These are phyloP conservation scores for Urochloa ruziziensis DNA, from an alignment of 176 grass and related monocot species.

Conservation along the genomic window DNA sequence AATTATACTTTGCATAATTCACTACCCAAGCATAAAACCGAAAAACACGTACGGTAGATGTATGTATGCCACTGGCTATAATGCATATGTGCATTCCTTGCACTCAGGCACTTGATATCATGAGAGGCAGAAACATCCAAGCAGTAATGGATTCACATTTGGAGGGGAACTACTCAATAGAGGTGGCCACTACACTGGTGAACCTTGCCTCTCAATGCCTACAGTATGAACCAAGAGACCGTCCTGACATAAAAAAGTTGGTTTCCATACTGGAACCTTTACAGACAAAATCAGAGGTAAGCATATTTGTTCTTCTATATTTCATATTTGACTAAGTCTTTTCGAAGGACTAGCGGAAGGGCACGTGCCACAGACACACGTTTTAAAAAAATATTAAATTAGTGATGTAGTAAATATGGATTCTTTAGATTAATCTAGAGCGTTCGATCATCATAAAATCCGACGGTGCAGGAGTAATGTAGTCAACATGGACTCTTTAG, in stretches of 20 bases:
- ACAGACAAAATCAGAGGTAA: constrained; percentile 80
- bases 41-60: neutral
- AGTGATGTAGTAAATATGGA: no score
- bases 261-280: constrained; percentile 69
- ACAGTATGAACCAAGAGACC: constrained; percentile 83
- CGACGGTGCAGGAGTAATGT: no score
- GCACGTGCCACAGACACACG: no score
- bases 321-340: constrained; percentile 10
- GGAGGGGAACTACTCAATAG: constrained; percentile 82
- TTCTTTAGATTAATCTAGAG: no score
- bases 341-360: no score
- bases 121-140: constrained; percentile 73
- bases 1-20: neutral
- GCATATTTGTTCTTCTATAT: neutral
- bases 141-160: constrained; percentile 92
- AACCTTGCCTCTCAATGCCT: constrained; percentile 83
- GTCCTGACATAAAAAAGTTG: constrained; percentile 74
- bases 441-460: no score
- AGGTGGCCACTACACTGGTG: constrained; percentile 84
- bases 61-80: constrained; percentile 12
- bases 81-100: constrained; percentile 9
- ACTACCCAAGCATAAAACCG: neutral
- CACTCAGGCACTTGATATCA: constrained; percentile 82
- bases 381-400: no score
- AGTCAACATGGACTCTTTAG: no score